Evolutionary conservation across 2,329 filamentous ascomycete genomes (phyloP).

Genomic region (Pseudohalonectria lignicola): DNA sequence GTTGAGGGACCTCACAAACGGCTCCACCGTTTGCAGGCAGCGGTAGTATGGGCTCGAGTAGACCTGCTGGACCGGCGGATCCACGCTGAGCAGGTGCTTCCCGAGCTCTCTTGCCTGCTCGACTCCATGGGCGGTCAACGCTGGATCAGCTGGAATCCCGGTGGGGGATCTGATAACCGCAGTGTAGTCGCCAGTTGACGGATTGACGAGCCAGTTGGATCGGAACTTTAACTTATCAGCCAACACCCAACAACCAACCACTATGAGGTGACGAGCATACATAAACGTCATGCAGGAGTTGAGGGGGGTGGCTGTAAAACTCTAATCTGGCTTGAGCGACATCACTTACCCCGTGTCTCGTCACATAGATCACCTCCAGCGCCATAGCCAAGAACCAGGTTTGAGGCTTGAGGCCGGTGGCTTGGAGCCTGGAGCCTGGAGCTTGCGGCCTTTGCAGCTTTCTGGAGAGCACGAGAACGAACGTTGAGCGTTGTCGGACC

Average conservation of each 20-base stretch:
- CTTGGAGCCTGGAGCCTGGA: no score
- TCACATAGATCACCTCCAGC: slow-evolving; percentile 62
- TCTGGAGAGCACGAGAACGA: no score
- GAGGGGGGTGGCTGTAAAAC: no score
- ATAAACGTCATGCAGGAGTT: no score
- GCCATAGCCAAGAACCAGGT: no score
- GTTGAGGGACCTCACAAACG: slow-evolving; percentile 35
- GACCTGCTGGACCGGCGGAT: slow-evolving; percentile 61
- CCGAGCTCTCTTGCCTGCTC: slow-evolving; percentile 72
- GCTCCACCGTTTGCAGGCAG: slow-evolving; percentile 73
- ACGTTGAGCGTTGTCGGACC: no score
- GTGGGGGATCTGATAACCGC: slow-evolving; percentile 70
- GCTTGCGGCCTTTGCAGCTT: no score
- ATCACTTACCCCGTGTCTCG: slow-evolving; percentile 60
- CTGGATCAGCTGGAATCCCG: slow-evolving; percentile 77
- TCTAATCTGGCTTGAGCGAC: no score
- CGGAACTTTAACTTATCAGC: slow-evolving; percentile 54
- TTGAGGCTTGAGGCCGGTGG: no score
- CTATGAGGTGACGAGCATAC: no score
- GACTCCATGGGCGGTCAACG: slow-evolving; percentile 78
- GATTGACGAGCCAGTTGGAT: slow-evolving; percentile 79
- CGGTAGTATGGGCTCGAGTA: slow-evolving; percentile 84
- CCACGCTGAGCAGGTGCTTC: slow-evolving; percentile 43
- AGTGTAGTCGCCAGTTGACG: slow-evolving; percentile 66
- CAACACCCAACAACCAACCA: no score